Evolutionary conservation across 768 basidiomycete species (phyloP), one percentile per base, ranked within the genome.

Genomic region (Lactifluus rugatus): DNA sequence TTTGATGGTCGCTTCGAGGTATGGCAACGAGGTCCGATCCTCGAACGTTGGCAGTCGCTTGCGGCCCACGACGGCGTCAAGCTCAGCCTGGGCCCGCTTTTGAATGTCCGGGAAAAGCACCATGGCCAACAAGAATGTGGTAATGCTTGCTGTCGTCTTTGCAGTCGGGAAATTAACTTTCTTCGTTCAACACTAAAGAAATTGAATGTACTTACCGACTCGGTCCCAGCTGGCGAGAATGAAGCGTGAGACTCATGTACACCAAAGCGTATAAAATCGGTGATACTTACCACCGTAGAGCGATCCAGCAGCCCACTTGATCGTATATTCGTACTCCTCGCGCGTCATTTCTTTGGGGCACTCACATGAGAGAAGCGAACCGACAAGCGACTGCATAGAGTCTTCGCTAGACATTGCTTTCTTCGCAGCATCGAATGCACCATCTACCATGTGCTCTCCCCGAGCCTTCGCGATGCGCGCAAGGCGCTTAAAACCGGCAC

Each of bases 401-500:
- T 60, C 58, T 13, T 60, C 57, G 53, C 61, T 16, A 16, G 31
- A 50, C 60, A 63, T 62, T 31, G 61, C 54, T 25, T 34, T 32
- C 45, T 63, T 63, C 0, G 59, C 62, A 8, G 60, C 61, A 3
- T 53, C 26, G 45, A 62, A 61, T 11, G 62, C 60, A 3, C 54
- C 55, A 25, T 63, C 60, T 5, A 61, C 59, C 52, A 63, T 57
- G 28, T 62, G 54, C 23, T 62, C 52, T 5, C 61, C 55, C 42
- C 60, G 60, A 34, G 67, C 52, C 42, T 50, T 56, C 4, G 56
- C 57, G 21, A 49, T n/a, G 9, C 53, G 52, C 17, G 63, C 63
- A n/a, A 63, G 63, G 19, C 61, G 60, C 41, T 64, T 62, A 50
- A 64, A 64, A 13, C 63, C 60, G 1, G 63, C 63, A 13, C 63